Evolutionary conservation across 768 basidiomycete genomes (phyloP).

Genomic region (Pleurotus giganteus): DNA sequence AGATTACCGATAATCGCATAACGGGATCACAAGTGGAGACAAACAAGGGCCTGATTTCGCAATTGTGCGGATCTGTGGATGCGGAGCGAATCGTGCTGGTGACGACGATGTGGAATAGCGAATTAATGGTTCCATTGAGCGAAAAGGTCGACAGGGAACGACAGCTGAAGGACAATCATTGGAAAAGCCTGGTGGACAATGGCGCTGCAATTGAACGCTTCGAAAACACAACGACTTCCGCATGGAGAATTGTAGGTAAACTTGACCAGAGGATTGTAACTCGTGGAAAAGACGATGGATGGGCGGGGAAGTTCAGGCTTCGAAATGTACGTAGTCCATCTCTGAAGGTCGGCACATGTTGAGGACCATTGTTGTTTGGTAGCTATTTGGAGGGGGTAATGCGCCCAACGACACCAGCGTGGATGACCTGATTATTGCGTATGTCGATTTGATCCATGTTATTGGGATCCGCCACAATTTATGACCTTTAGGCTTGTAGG

Average conservation of each 20-base stretch:
- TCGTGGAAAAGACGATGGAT: too few relatives aligned
- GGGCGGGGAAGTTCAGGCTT: too few relatives aligned
- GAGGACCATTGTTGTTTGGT: too few relatives aligned
- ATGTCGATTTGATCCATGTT: too few relatives aligned
- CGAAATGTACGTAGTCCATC: too few relatives aligned
- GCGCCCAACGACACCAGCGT: too few relatives aligned
- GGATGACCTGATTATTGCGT: too few relatives aligned
- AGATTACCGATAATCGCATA: conserved; percentile 16
- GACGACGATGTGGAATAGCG: conserved; percentile 21
- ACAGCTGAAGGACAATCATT: conserved; percentile 27
- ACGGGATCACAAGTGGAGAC: conserved; percentile 12
- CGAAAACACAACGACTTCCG: conserved; percentile 16
- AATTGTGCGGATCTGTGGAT: conserved; percentile 21
- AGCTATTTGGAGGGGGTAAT: too few relatives aligned
- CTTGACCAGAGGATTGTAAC: conserved; percentile 9
- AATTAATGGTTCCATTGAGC: neutral
- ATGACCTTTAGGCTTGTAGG: neutral
- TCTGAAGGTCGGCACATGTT: too few relatives aligned
- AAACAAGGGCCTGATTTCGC: conserved; percentile 31
- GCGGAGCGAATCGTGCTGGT: conserved; percentile 29
- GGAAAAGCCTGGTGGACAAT: conserved; percentile 20
- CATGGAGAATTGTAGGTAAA: conserved; percentile 24
- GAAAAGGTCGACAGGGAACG: conserved; percentile 24
- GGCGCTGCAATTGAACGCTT: conserved; percentile 26
- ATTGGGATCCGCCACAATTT: too few relatives aligned